These are phyloP conservation scores for Euphorbia lathyris DNA, from an alignment of 345 rosid species.

Conservation along the genomic window DNA sequence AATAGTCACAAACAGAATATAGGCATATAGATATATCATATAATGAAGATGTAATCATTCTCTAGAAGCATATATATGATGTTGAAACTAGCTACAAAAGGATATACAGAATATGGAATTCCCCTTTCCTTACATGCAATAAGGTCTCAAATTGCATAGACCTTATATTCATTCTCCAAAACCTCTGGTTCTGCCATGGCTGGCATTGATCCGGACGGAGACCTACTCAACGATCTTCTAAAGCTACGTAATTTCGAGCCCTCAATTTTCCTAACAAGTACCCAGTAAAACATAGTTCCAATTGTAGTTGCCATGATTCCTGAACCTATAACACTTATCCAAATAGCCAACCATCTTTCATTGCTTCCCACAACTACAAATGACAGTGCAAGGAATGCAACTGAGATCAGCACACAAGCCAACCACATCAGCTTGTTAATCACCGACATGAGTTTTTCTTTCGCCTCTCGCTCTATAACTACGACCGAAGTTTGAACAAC, in stretches of 20 bases:
- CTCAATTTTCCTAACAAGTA: slow-evolving; percentile 59
- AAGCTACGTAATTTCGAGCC: slow-evolving; percentile 44
- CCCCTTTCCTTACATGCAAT: neutral
- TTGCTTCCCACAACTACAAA: slow-evolving; percentile 66
- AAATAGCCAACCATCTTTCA: slow-evolving; percentile 55
- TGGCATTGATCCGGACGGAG: slow-evolving; percentile 52
- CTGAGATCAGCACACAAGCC: slow-evolving; percentile 81
- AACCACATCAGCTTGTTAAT: slow-evolving; percentile 96
- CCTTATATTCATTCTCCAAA: slow-evolving; percentile 47
- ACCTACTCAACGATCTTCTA: slow-evolving; percentile 45
- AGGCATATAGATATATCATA: neutral
- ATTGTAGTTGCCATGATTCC: slow-evolving; percentile 76
- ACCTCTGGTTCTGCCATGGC: slow-evolving; percentile 61
- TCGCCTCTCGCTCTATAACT: slow-evolving; percentile 72
- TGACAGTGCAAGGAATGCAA: slow-evolving; percentile 74
- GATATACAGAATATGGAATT: neutral
- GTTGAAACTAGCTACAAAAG: neutral
- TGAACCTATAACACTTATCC: slow-evolving; percentile 56
- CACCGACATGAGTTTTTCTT: slow-evolving; percentile 80
- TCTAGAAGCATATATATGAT: neutral
- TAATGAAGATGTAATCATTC: neutral
- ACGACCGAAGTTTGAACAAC: slow-evolving; percentile 95
- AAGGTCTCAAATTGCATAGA: slow-evolving; percentile 64
- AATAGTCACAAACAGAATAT: too few species aligned
- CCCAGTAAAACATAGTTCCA: slow-evolving; percentile 91